Base-by-base conservation (phyloP, 2,329 filamentous ascomycete species). In the Metarhizium sp. region DNA sequence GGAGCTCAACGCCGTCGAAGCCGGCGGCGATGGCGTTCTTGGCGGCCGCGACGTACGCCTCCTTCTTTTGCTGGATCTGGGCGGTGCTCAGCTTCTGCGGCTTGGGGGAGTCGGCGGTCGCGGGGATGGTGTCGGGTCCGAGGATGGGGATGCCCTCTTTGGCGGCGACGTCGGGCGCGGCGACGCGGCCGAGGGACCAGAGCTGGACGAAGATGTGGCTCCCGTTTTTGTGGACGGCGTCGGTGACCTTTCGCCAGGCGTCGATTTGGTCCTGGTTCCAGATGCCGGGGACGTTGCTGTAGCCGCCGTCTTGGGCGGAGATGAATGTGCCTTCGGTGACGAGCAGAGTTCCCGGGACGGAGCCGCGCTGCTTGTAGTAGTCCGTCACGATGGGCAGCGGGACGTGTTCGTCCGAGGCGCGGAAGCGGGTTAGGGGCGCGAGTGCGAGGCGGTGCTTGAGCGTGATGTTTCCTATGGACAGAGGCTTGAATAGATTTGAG, bases 1-100 rank as follows among this genome's bases (percentile, higher is more conserved):
- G 75, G 3, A 75, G 65, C 59, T 92, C 88, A 49, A 92, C 80
- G 0, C 82, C 84, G 61, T 92, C 88, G 36, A 86, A 86, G 0
- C 88, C 88, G 0, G 81, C 82, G 0, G 74, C 72, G 0, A 88
- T 67, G 0, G 86, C 79, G 10, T 81, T 75, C 59, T 75, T 73
- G 0, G 78, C 70, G 0, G 79, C 78, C 0, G 71, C 73, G 0
- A 75, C 78, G 66, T 78, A 90, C 0, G 80, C 80, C 0, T 68
- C 64, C 32, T 34, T 34, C 32, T 1, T 34, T 11, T 34, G 32
- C 32, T 34, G 32, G 52, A 92, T 90, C 30, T 90, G 32, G 6
- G 32, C 32, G 10, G 10, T 7, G 32, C 32, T 34, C 32, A 34
- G 32, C 32, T 11, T 34, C 7, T 34, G 32, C 32, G 32, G 32